A percentile compares a stretch with the other conserved stretches of the same genome.
Evolutionary conservation across 2,329 filamentous ascomycete species (phyloP).

Genomic region (Pseudogymnoascus sp.): DNA sequence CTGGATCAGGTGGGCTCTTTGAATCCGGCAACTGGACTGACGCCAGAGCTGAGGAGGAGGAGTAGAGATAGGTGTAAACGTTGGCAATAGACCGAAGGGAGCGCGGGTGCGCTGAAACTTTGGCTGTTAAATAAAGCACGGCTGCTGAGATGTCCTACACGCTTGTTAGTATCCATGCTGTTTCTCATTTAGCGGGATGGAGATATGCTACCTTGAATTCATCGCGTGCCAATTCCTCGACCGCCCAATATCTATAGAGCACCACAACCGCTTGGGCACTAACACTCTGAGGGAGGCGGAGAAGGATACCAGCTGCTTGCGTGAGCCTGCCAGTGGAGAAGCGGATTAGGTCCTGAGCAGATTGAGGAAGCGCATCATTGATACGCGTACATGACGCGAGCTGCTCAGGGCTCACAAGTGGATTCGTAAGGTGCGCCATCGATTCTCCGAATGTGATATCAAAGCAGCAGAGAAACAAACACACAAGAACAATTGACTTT

Average conservation of each 20-base stretch:
- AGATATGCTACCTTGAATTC: constrained; percentile 38
- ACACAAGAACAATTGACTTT: neutral
- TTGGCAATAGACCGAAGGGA: constrained; percentile 75
- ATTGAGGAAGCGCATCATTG: constrained; percentile 49
- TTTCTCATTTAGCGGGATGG: neutral
- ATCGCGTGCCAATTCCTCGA: constrained; percentile 43
- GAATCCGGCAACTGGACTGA: constrained; percentile 12
- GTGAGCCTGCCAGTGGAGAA: constrained; percentile 66
- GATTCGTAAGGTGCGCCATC: constrained; percentile 61
- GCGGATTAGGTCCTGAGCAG: constrained; percentile 65
- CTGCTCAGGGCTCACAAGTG: constrained; percentile 65
- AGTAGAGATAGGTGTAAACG: constrained; percentile 74
- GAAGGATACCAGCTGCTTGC: constrained; percentile 70
- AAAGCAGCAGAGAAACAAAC: neutral
- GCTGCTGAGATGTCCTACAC: constrained; percentile 72
- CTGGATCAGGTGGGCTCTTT: constrained; percentile 33
- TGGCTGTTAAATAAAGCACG: constrained; percentile 71
- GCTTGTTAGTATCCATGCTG: constrained; percentile 5
- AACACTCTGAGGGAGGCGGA: constrained; percentile 77
- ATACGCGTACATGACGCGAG: constrained; percentile 50
- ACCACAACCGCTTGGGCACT: constrained; percentile 80
- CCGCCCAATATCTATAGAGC: constrained; percentile 72
- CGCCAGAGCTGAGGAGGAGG: constrained; percentile 41
- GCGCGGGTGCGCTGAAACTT: constrained; percentile 70
- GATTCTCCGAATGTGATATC: neutral